Evolutionary conservation across 2,329 filamentous ascomycete species (phyloP).

Genomic region (Fusarium sp.): DNA sequence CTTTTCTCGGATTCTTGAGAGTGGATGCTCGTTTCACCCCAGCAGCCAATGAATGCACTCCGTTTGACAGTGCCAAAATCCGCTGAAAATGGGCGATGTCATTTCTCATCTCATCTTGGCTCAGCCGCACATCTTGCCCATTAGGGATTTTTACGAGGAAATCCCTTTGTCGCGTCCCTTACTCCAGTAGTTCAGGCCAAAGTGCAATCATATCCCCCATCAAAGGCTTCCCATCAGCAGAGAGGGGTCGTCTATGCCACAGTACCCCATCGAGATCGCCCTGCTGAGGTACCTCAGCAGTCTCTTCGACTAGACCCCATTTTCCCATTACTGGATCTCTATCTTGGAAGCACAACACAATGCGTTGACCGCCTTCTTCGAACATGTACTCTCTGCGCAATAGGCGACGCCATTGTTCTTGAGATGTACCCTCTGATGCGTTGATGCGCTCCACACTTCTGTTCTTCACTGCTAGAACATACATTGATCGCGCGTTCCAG

Average conservation of each 20-base stretch:
- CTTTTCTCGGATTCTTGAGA: not conserved
- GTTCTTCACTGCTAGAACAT: constrained; percentile 44
- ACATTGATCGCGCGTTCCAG: constrained; percentile 46
- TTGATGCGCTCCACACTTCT: constrained; percentile 46
- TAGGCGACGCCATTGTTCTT: constrained; percentile 49
- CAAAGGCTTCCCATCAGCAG: constrained; percentile 28
- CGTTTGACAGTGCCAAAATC: not conserved
- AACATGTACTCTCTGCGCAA: constrained; percentile 51
- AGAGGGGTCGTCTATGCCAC: constrained; percentile 34
- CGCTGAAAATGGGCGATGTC: not conserved
- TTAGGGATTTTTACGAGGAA: not conserved
- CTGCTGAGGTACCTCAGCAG: constrained; percentile 6
- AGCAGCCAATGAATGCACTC: not conserved
- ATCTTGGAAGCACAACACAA: constrained; percentile 48
- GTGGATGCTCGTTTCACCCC: not conserved
- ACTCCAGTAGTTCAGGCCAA: constrained; percentile 17
- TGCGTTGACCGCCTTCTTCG: constrained; percentile 49
- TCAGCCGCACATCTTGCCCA: not conserved
- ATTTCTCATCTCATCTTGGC: not conserved
- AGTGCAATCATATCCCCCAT: constrained; percentile 21
- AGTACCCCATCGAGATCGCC: constrained; percentile 19
- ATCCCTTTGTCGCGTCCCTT: not conserved
- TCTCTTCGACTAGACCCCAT: constrained; percentile 39
- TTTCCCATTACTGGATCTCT: constrained; percentile 31
- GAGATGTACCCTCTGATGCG: constrained; percentile 41